Conservation (phyloP, 352 stramenopile genomes). For the Pythium plurisporium region DNA sequence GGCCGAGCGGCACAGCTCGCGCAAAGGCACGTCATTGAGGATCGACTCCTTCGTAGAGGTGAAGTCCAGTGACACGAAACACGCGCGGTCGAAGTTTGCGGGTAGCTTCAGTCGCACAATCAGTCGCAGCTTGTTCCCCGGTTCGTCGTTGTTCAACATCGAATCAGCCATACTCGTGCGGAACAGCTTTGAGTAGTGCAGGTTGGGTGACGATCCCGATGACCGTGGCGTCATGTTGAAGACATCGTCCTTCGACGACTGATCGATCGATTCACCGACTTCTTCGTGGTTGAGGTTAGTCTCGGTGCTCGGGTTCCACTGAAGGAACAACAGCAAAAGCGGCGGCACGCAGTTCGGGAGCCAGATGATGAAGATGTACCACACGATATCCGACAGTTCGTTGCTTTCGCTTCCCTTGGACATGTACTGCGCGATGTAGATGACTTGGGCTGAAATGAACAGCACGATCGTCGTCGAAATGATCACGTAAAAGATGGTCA, state of each 20-base stretch:
- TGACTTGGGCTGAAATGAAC: slow-evolving; percentile 84
- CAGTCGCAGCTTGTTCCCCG: slow-evolving; percentile 72
- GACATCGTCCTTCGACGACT: slow-evolving; percentile 77
- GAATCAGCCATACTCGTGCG: slow-evolving; percentile 74
- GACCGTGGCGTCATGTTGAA: slow-evolving; percentile 82
- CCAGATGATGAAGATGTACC: slow-evolving; percentile 88
- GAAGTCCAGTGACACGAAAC: slow-evolving; percentile 82
- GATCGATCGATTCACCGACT: slow-evolving; percentile 41
- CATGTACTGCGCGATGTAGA: slow-evolving; percentile 85
- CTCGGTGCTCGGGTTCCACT: slow-evolving; percentile 83
- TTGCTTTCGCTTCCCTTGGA: slow-evolving; percentile 47
- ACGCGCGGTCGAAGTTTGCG: slow-evolving; percentile 66
- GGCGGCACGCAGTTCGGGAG: slow-evolving; percentile 69
- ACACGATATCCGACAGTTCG: slow-evolving; percentile 75
- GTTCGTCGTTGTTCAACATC: slow-evolving; percentile 75
- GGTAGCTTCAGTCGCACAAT: slow-evolving; percentile 83
- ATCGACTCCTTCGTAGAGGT: slow-evolving; percentile 73
- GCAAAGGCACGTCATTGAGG: slow-evolving; percentile 40
- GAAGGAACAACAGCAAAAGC: slow-evolving; percentile 74
- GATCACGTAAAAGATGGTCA: slow-evolving; percentile 88
- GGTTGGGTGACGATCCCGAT: slow-evolving; percentile 70
- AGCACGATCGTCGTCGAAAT: slow-evolving; percentile 84
- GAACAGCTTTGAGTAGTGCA: slow-evolving; percentile 79
- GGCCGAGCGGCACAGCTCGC: slow-evolving; percentile 47
- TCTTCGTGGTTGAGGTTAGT: slow-evolving; percentile 53